These are phyloP conservation scores for Kurtzmaniella quercitrusa DNA, from an alignment of 1,139 yeast genomes.

Conservation along the genomic window DNA sequence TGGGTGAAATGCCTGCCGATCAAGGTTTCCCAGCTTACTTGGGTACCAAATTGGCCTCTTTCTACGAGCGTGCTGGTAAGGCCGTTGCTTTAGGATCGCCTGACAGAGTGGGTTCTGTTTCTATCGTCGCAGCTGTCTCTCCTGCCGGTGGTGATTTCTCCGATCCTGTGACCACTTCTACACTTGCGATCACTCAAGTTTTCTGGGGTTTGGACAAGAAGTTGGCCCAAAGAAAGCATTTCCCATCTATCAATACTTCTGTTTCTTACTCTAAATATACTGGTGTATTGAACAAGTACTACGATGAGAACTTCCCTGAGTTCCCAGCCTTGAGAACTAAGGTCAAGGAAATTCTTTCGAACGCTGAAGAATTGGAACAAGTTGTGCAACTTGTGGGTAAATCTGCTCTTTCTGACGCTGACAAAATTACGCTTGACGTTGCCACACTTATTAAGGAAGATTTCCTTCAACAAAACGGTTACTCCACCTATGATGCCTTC, in stretches of 20 bases:
- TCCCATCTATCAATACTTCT: conserved; percentile 96
- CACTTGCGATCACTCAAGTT: conserved; percentile 98
- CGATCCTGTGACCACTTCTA: conserved; percentile 97
- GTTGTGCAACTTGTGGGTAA: conserved; percentile 99
- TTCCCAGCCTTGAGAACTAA: conserved; percentile 86
- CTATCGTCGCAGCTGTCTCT: conserved; percentile 98
- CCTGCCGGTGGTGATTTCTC: conserved; percentile 99
- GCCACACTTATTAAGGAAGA: conserved; percentile 91
- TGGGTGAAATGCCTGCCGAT: conserved; percentile 99
- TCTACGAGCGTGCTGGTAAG: conserved; percentile 99
- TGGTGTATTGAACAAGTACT: conserved; percentile 77
- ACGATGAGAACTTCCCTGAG: conserved; percentile 83
- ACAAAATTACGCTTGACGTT: conserved; percentile 93
- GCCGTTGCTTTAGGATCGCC: conserved; percentile 96
- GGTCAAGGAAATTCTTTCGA: conserved; percentile 89
- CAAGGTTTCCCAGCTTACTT: conserved; percentile 99
- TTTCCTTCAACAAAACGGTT: conserved; percentile 98
- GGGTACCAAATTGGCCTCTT: conserved; percentile 97
- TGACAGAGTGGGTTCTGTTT: conserved; percentile 92
- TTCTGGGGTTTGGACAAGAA: conserved; percentile 99
- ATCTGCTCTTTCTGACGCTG: conserved; percentile 93
- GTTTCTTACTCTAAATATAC: conserved; percentile 97
- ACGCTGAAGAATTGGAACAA: conserved; percentile 97
- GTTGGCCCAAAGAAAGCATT: conserved; percentile 98
- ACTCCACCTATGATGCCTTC: conserved; percentile 95